Conservation (phyloP, 169 alveolate genomes). For the Plasmodium berghei region DNA sequence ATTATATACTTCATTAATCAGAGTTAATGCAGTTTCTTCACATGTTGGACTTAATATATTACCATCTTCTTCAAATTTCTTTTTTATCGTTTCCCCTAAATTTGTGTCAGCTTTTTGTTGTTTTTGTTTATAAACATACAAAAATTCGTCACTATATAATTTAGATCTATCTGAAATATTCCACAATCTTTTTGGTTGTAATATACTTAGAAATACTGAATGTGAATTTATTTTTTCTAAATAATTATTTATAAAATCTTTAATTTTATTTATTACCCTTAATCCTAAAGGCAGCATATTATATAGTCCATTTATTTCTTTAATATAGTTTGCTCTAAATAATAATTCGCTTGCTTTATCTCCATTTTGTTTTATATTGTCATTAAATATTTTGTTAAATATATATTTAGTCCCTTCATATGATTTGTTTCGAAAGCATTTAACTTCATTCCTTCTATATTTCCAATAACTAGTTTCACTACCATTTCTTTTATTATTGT, state of each 20-base stretch:
- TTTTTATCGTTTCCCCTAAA: constrained; percentile 2
- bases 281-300: constrained; percentile 51
- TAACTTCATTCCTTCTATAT: not conserved
- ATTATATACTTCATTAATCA: constrained; percentile 45
- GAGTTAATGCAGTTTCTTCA: constrained; percentile 41
- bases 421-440: constrained; percentile 6
- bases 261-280: constrained; percentile 42
- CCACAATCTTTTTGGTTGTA: constrained; percentile 64
- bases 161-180: constrained; percentile 52
- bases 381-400: constrained; percentile 49
- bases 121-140: constrained; percentile 58
- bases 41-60: constrained; percentile 59
- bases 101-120: constrained; percentile 18
- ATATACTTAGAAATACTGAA: constrained; percentile 30
- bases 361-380: constrained; percentile 34
- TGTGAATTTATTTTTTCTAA: constrained; percentile 48
- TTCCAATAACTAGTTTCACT: not conserved
- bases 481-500: not conserved
- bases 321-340: constrained; percentile 50
- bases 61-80: constrained; percentile 66
- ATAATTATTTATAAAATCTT: constrained; percentile 15
- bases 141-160: constrained; percentile 62
- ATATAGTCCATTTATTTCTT: constrained; percentile 41
- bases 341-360: constrained; percentile 64
- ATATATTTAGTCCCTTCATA: constrained; percentile 34